Evolutionary conservation across 2,329 filamentous ascomycete genomes (phyloP), one percentile per base, ranked within the genome.

Genomic region (Lecanicillium sp.): DNA sequence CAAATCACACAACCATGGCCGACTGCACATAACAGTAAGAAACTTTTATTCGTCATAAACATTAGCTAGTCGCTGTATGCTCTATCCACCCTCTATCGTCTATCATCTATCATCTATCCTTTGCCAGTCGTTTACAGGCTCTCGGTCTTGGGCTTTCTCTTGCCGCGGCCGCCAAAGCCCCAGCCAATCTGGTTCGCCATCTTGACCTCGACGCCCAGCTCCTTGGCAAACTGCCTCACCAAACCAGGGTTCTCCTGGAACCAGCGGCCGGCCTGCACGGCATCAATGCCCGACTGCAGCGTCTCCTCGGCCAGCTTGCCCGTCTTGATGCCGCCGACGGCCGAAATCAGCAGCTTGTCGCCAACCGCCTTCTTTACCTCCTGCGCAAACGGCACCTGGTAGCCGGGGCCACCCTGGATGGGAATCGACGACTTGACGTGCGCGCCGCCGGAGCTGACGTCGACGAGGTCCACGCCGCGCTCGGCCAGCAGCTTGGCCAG

Each of bases 401-500:
- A 86, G 0, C 67, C 79, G 0, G 76, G 72, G 0, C 73, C 73
- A 1, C 60, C 48, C 28, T 68, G 64, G 42, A 79, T 71, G 18
- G 31, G 37, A 17, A 33, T 44, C 3, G 34, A 35, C 18, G 43
- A 33, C 44, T 74, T 70, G 46, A 74, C 69, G 49, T 83, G 73
- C 22, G 72, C 69, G 3, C 81, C 84, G 2, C 74, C 81, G 1
- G 72, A 73, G 18, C 73, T 80, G 29, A 87, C 71, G 49, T 88
- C 84, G 12, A 87, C 60, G 4, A 87, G 61, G 53, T 88, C 84
- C 7, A 87, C 73, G 4, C 82, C 83, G 9, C 58, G 62, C 2
- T 75, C 71, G 0, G 76, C 79, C 88, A 64, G 35, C 1, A 77
- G 60, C 36, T 68, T 59, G 1, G 82, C 80, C 3, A 88, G 69